Conservation (phyloP, 768 basidiomycete genomes). For the Pholiota conissans region DNA sequence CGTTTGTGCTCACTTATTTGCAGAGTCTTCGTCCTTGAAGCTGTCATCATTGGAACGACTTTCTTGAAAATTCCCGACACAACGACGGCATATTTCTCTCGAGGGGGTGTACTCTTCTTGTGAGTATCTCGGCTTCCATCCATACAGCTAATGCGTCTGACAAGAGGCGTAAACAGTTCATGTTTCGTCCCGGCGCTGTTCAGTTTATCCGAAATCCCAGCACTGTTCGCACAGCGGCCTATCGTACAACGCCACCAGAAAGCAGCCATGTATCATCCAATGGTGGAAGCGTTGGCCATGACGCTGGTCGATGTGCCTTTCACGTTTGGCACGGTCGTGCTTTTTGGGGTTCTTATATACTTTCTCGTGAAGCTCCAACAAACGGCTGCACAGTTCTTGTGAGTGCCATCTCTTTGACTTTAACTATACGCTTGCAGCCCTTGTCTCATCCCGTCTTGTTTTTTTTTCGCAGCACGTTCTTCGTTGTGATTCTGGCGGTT, state of each 20-base stretch:
- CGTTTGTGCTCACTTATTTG: slow-evolving; percentile 7
- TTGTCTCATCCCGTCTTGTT: background rate
- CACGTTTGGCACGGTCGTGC: slow-evolving; percentile 42
- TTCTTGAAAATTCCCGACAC: slow-evolving; percentile 54
- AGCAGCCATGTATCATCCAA: slow-evolving; percentile 57
- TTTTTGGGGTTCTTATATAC: slow-evolving; percentile 56
- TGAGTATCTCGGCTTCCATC: slow-evolving; percentile 23
- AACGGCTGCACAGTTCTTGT: slow-evolving; percentile 66
- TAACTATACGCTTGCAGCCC: background rate
- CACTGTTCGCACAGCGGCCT: slow-evolving; percentile 60
- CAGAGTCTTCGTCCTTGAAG: slow-evolving; percentile 35
- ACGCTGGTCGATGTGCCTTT: slow-evolving; percentile 65
- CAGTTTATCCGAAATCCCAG: slow-evolving; percentile 66
- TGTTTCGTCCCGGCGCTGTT: slow-evolving; percentile 60
- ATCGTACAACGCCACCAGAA: slow-evolving; percentile 58
- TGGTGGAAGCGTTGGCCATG: slow-evolving; percentile 45
- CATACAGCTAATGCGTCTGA: slow-evolving; percentile 17
- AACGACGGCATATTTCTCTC: slow-evolving; percentile 67
- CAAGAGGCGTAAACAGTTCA: slow-evolving; percentile 33
- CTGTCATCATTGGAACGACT: slow-evolving; percentile 54
- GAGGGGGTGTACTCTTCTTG: slow-evolving; percentile 77
- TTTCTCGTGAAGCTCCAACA: slow-evolving; percentile 61
- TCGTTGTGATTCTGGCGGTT: slow-evolving; percentile 57
- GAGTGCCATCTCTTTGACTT: slow-evolving; percentile 27
- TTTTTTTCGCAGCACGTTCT: slow-evolving; percentile 46